Evolutionary conservation across 1,284 basidiomycete species (phyloP), one percentile per base, ranked within the genome.

Genomic region (Uromyces viciae-fabae): DNA sequence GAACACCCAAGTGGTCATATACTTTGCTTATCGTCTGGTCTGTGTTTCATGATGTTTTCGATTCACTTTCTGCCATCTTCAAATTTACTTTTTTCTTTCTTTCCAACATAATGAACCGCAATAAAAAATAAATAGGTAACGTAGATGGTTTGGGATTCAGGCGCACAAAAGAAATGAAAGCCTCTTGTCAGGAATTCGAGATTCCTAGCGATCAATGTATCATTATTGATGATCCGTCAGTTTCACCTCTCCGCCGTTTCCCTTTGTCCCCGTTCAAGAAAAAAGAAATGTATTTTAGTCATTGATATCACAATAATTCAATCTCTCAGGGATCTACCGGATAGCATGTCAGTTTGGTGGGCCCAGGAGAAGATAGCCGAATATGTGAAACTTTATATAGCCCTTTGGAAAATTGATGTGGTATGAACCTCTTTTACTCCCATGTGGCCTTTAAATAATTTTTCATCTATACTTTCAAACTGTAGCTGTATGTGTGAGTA

Each of bases 331-430:
- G 71, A 74, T 38, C 56, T 81, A 17, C 71, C 56, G 9, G 78
- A 81, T 38, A 74, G 78, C 49, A 81, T 81, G 78, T 64, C 68
- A 8, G 78, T 80, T 3, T 80, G 78, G 78, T 80, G 78, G 78
- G 56, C 78, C 5, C 69, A 80, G 42, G 33, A 46, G 0, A 80
- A 43, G 19, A 80, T 80, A 17, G 25, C 38, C 8, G 78, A 80
- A 52, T 73, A 52, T 46, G 78, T 80, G 0, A 64, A 73, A 38
- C 54, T 62, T 5, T 80, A 80, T 80, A 58, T 80, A 9, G 58
- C 62, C 28, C 28, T 73, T 7, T 80, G 78, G 78, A 38, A 80
- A 14, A 80, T 80, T 46, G 78, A 81, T 60, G 28, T 49, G 19
- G 78, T 81, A 33, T 7, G 78, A n/a, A n/a, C n/a, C n/a, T 49